Conservation (phyloP, 495 filamentous ascomycete genomes). For the Hypoxylon crocopeplum region DNA sequence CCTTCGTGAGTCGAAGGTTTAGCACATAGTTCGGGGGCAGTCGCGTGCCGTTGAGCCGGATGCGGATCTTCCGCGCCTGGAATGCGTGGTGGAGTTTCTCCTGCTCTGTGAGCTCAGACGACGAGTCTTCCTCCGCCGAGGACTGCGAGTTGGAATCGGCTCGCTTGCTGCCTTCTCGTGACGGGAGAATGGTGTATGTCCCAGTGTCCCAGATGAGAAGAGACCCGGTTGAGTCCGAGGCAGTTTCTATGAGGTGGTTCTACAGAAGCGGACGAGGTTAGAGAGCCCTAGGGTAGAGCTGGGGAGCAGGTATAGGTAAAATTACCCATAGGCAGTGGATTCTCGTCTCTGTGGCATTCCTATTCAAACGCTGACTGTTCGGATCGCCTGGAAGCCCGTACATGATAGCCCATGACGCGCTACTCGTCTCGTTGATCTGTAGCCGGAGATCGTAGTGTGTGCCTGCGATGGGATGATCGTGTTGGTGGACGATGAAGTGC, state of each 20-base stretch:
- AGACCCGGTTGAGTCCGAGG: slow-evolving; percentile 63
- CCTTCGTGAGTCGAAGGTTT: slow-evolving; percentile 60
- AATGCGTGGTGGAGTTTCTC: slow-evolving; percentile 63
- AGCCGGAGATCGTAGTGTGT: slow-evolving; percentile 70
- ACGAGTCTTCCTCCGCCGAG: slow-evolving; percentile 53
- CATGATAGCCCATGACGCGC: slow-evolving; percentile 69
- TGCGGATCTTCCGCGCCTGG: slow-evolving; percentile 64
- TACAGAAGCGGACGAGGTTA: slow-evolving; percentile 27
- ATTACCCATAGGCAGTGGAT: slow-evolving; percentile 71
- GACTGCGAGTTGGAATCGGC: slow-evolving; percentile 37
- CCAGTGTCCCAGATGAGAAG: slow-evolving; percentile 76
- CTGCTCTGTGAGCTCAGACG: slow-evolving; percentile 52
- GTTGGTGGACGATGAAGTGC: slow-evolving; percentile 73
- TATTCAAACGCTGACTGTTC: slow-evolving; percentile 61
- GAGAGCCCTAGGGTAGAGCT: background rate
- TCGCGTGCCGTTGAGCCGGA: slow-evolving; percentile 65
- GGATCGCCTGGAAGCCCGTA: slow-evolving; percentile 71
- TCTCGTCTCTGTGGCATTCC: slow-evolving; percentile 72
- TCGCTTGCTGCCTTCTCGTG: slow-evolving; percentile 32
- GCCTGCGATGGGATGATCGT: slow-evolving; percentile 72
- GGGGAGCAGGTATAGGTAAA: slow-evolving; percentile 8
- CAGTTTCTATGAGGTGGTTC: slow-evolving; percentile 74
- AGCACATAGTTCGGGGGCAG: slow-evolving; percentile 66
- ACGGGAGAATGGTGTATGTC: slow-evolving; percentile 65
- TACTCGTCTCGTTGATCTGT: slow-evolving; percentile 69